Conservation (phyloP, 495 filamentous ascomycete genomes). For the Lasiosphaeria miniovina region DNA sequence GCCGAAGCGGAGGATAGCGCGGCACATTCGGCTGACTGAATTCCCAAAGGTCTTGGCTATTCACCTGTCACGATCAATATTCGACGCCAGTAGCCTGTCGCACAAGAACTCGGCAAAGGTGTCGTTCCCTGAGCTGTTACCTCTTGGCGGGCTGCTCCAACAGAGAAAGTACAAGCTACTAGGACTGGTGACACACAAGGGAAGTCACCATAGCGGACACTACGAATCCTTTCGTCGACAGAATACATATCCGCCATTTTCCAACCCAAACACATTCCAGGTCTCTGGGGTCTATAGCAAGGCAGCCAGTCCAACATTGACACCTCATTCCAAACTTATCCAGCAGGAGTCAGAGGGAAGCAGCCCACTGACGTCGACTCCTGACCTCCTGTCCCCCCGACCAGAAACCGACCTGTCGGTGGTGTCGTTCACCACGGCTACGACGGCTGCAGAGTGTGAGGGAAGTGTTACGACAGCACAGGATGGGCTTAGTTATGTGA, state of each 20-base stretch:
- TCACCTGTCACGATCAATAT: slow-evolving; percentile 91
- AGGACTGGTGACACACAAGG: slow-evolving; percentile 88
- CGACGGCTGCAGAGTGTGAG: not conserved
- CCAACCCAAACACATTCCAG: slow-evolving; percentile 75
- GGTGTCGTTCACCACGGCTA: slow-evolving; percentile 17
- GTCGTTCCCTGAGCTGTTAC: slow-evolving; percentile 78
- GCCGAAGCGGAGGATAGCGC: slow-evolving; percentile 79
- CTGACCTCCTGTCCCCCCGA: slow-evolving; percentile 33
- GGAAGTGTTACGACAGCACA: not conserved
- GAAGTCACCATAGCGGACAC: slow-evolving; percentile 92
- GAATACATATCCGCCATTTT: slow-evolving; percentile 65
- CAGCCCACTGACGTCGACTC: slow-evolving; percentile 38
- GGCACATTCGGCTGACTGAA: slow-evolving; percentile 76
- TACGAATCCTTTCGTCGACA: slow-evolving; percentile 98
- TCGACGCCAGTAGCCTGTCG: slow-evolving; percentile 66
- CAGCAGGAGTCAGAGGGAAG: slow-evolving; percentile 26
- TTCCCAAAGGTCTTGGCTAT: slow-evolving; percentile 89
- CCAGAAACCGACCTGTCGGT: slow-evolving; percentile 27
- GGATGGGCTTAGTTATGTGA: not conserved
- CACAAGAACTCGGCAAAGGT: slow-evolving; percentile 94
- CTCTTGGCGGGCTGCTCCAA: slow-evolving; percentile 74
- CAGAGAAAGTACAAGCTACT: slow-evolving; percentile 80
- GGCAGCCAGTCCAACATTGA: slow-evolving; percentile 39
- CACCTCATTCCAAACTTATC: slow-evolving; percentile 34
- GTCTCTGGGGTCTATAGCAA: slow-evolving; percentile 66